Evolutionary conservation across 805 yeast species (phyloP).

Genomic region (Debaryomyces tyrocola): DNA sequence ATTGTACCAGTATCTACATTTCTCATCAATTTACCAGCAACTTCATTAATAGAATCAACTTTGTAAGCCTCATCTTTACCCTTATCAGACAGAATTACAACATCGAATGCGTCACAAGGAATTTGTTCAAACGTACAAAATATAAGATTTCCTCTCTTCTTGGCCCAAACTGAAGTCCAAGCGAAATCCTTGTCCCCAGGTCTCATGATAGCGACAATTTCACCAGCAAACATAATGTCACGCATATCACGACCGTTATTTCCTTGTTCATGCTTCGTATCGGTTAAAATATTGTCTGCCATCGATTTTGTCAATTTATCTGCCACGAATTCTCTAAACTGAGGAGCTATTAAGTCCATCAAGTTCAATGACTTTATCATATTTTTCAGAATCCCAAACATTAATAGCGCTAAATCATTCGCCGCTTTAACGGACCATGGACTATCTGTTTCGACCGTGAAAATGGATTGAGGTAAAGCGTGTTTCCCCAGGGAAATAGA

Average conservation of each 20-base stretch:
- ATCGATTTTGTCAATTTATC: conserved; percentile 46
- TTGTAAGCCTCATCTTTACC: conserved; percentile 11
- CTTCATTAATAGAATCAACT: conserved; percentile 26
- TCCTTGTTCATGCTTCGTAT: conserved; percentile 13
- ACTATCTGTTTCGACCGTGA: conserved; percentile 68
- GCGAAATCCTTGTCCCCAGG: conserved; percentile 62
- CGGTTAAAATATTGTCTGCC: conserved; percentile 12
- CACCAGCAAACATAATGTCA: conserved; percentile 74
- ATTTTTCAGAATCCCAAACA: conserved; percentile 75
- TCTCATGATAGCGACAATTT: conserved; percentile 74
- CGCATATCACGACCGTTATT: conserved; percentile 14
- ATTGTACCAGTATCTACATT: conserved; percentile 14
- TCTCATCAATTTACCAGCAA: conserved; percentile 35
- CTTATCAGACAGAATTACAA: conserved; percentile 35
- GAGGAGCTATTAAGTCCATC: conserved; percentile 75
- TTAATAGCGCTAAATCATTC: conserved; percentile 84
- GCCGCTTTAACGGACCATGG: conserved; percentile 86
- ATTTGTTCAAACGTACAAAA: conserved; percentile 89
- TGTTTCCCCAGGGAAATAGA: conserved; percentile 68
- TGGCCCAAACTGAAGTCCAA: conserved; percentile 93
- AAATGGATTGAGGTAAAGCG: conserved; percentile 76
- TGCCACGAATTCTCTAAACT: conserved; percentile 68
- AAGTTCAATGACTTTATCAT: conserved; percentile 63
- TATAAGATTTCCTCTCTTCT: conserved; percentile 64
- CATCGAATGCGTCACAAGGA: conserved; percentile 59